phyloP scores from a whole-genome alignment of 2,329 filamentous ascomycete species.

The Rhynchosporium graminicola region DNA sequence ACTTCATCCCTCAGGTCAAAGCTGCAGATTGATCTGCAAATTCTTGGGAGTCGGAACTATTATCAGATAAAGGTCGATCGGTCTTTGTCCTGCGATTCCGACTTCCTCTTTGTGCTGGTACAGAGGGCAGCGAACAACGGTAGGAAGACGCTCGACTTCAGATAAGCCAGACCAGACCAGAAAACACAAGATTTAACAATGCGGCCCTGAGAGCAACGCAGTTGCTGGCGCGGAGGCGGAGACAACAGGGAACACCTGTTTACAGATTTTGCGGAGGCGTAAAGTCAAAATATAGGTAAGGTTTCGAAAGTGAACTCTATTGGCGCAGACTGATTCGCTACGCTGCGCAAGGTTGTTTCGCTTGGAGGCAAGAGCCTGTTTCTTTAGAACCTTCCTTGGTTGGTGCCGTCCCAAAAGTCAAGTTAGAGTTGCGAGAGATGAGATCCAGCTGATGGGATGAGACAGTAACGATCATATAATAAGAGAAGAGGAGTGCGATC shows the following conservation, averaged over 20 bases:
- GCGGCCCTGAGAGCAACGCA: background rate
- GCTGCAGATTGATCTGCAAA: constrained; percentile 7
- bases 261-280: constrained; percentile 5
- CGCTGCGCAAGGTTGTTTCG: constrained; percentile 13
- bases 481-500: background rate
- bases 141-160: background rate
- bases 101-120: constrained; percentile 8
- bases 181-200: background rate
- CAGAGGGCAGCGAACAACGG: background rate
- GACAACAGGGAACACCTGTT: background rate
- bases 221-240: constrained; percentile 11
- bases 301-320: constrained; percentile 1
- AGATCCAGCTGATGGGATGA: constrained; percentile 3
- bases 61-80: background rate
- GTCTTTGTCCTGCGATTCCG: background rate
- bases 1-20: constrained; percentile 61
- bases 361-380: constrained; percentile 6
- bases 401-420: constrained; percentile 1
- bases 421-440: background rate
- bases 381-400: constrained; percentile 1
- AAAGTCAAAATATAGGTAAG: constrained; percentile 4
- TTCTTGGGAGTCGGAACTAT: too few species aligned
- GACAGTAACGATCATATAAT: background rate
- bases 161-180: background rate
- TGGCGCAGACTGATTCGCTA: constrained; percentile 7